Base-by-base conservation (phyloP, 192 early-diverging fungal species). In the Gryganskiella cystojenkinii region DNA sequence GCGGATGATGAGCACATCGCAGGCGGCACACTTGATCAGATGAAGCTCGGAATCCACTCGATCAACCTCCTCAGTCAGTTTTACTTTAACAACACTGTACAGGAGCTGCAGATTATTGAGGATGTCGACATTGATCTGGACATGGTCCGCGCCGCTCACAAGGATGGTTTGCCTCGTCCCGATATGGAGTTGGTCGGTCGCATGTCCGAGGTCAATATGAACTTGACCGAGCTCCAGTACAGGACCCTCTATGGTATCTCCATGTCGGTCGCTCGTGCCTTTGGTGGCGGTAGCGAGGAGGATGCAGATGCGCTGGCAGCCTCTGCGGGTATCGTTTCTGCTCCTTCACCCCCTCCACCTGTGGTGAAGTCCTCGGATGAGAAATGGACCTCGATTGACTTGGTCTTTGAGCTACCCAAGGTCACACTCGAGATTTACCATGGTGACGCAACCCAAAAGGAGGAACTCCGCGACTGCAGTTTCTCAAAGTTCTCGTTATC, bases 151-250 rank as follows among this genome's bases (percentile, higher is more conserved):
- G 70, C 83, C 5, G 82, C 83, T 9, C 87, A 87, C 49, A 82
- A 86, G 40, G 65, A 76, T 20, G 89, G 85, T 20, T 81, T 85
- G 30, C 35, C 66, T 3, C 82, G 89, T 14, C 89, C 90, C 0
- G 89, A 87, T 17, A 88, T 86, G 42, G 85, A 89, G 71, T 79
- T 96, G 47, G 57, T 84, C 35, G 90, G 92, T 20, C 80, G 71
- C 24, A 82, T 96, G 43, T 90, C 91, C 4, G 92, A 92, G 47
- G 86, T 97, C 35, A 88, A 84, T 57, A 88, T 97, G 87, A 88
- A 83, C 64, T 61, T 96, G 34, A 95, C 92, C 3, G 88, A 89
- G 65, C 85, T 90, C 33, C 96, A 98, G 82, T 98, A 97, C 80
- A 87, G 82, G 49, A 93, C 93, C 55, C 82, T 94, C 7, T 86